Evolutionary conservation across 169 alveolate species (phyloP), one percentile per base, ranked within the genome.

Genomic region (Hepatocystis sp.): DNA sequence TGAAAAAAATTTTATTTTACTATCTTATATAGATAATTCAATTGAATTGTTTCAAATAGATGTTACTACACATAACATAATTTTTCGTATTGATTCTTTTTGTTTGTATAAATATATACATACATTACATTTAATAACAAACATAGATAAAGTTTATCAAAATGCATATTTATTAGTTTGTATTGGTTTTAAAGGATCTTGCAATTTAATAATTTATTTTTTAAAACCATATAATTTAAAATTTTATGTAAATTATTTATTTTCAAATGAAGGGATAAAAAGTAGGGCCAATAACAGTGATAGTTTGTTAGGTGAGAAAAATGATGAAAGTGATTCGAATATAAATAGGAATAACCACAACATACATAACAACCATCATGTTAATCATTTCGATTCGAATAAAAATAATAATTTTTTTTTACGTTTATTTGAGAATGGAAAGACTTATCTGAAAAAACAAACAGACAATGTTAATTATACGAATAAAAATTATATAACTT

Each of bases 31-130:
- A 27, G 58, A 49, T 27, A 30, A 52, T n/a, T 10, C 3, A 1
- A 53, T 71, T 15, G 63, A 58, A 0, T 8, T 71, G 55, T 58
- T 71, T 28, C 58, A 71, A 8, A n/a, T 71, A 8, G 86, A 71
- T 52, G 27, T 60, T 19, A n/a, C 17, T 32, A 58, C n/a, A n/a
- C n/a, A 56, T 44, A 71, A 58, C 15, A n/a, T 5, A 4, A 25
- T 47, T 8, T 56, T 44, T n/a, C 7, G 55, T 28, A 7, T 71
- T n/a, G 55, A 58, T 42, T 21, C 52, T 11, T 13, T 71, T 39
- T 4, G 23, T 8, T 56, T 13, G n/a, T 8, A 7, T 10, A 17
- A 58, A 25, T 42, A 23, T 0, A 23, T 58, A 13, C 51, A 71
- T 51, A 58, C 86, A 36, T 7, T 71, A 30, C 58, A 44, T 25